phyloP scores from a whole-genome alignment of 164 flowering plant genomes.

The Kalanchoe fedtschenkoi region DNA sequence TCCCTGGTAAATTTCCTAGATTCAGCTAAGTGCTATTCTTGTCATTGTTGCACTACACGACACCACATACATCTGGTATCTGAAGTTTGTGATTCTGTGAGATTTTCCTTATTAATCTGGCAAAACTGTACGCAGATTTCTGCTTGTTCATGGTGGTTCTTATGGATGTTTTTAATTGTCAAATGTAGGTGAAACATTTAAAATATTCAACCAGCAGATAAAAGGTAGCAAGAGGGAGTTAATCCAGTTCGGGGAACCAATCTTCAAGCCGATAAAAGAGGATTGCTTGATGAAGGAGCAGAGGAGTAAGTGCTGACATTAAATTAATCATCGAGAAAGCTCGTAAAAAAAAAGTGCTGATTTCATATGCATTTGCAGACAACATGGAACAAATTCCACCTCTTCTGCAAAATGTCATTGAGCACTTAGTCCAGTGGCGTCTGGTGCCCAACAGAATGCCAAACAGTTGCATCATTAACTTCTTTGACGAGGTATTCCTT shows the following conservation, averaged over 20 bases:
- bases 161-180: background rate
- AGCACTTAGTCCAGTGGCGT: slow-evolving; percentile 73
- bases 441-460: slow-evolving; percentile 72
- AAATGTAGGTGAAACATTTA: slow-evolving; percentile 68
- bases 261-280: slow-evolving; percentile 66
- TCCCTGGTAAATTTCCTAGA: slow-evolving; percentile 42
- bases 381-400: slow-evolving; percentile 71
- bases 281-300: slow-evolving; percentile 29
- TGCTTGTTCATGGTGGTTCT: background rate
- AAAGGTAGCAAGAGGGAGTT: slow-evolving; percentile 85
- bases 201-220: slow-evolving; percentile 74
- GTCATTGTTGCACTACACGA: background rate
- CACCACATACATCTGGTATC: background rate
- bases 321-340: background rate
- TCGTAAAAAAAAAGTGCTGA: background rate
- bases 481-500: slow-evolving; percentile 74
- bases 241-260: slow-evolving; percentile 86
- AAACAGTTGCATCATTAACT: slow-evolving; percentile 83
- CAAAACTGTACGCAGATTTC: too few species aligned
- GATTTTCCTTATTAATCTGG: background rate
- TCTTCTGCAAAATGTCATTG: slow-evolving; percentile 57
- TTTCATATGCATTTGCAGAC: slow-evolving; percentile 17
- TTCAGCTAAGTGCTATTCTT: background rate
- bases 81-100: background rate
- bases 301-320: slow-evolving; percentile 20